phyloP scores from a whole-genome alignment of 1,284 basidiomycete genomes.

The Gymnopus androsaceus region DNA sequence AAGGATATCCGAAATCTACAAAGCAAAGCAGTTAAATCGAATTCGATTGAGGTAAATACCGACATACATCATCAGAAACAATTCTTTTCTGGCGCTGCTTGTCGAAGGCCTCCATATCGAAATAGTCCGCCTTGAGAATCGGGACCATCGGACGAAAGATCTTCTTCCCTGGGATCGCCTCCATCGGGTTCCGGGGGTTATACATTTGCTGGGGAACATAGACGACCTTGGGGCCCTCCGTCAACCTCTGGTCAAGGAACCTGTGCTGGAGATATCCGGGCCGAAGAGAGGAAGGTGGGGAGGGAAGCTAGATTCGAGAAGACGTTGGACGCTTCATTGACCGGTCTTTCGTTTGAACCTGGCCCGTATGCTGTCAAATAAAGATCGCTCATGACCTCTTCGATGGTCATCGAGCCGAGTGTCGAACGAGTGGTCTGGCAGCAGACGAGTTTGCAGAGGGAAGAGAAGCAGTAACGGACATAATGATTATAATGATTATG shows the following conservation, averaged over 20 bases:
- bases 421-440: background rate
- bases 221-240: background rate
- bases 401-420: background rate
- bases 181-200: too few species aligned
- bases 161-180: background rate
- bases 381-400: background rate
- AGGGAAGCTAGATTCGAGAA: background rate
- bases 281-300: background rate
- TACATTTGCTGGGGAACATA: background rate
- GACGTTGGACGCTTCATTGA: background rate
- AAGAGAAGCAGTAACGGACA: background rate
- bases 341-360: too few species aligned
- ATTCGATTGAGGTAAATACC: background rate
- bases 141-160: background rate
- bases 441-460: background rate
- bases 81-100: too few species aligned
- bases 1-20: background rate
- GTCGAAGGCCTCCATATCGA: conserved; percentile 1
- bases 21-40: background rate
- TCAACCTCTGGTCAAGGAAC: background rate
- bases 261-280: background rate
- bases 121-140: background rate
- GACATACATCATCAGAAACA: background rate
- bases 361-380: background rate
- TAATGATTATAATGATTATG: background rate